Conservation (phyloP, 192 early-diverging fungal species). For the Linnemannia exigua region DNA sequence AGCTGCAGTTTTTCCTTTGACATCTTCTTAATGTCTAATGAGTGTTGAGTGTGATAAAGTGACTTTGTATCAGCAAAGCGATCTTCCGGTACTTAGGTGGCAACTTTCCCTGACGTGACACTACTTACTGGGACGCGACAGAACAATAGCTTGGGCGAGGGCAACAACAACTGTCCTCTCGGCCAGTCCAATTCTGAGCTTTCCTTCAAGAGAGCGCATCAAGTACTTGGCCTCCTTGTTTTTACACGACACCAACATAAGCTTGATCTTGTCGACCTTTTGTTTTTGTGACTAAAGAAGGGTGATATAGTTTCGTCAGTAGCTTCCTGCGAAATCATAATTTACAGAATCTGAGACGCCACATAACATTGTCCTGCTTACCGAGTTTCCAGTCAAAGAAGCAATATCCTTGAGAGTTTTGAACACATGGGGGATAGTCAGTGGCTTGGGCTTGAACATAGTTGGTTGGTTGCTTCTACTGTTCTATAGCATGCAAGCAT, state of each 20-base stretch:
- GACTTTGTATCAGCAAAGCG: not conserved
- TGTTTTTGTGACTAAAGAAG: constrained; percentile 53
- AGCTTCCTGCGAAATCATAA: not conserved
- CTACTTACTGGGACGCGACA: constrained; percentile 66
- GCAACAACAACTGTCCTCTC: constrained; percentile 92
- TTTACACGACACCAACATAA: constrained; percentile 58
- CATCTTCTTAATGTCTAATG: constrained; percentile 53
- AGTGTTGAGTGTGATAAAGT: not conserved
- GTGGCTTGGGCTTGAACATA: constrained; percentile 83
- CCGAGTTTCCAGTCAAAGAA: constrained; percentile 74
- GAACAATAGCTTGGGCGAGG: constrained; percentile 87
- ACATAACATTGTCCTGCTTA: not conserved
- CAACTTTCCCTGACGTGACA: not conserved
- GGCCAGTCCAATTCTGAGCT: constrained; percentile 96
- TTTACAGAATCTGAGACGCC: not conserved
- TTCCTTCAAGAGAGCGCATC: constrained; percentile 88
- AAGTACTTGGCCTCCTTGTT: constrained; percentile 61
- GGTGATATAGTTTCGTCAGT: too few relatives aligned
- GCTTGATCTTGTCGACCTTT: constrained; percentile 61
- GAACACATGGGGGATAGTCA: constrained; percentile 88
- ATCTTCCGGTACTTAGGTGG: not conserved
- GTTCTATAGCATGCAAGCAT: constrained; percentile 39
- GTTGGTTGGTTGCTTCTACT: constrained; percentile 90
- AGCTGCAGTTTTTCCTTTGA: constrained; percentile 42
- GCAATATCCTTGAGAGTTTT: constrained; percentile 91